phyloP scores from a whole-genome alignment of 2,329 filamentous ascomycete species.

The Clarireedia hainanense region DNA sequence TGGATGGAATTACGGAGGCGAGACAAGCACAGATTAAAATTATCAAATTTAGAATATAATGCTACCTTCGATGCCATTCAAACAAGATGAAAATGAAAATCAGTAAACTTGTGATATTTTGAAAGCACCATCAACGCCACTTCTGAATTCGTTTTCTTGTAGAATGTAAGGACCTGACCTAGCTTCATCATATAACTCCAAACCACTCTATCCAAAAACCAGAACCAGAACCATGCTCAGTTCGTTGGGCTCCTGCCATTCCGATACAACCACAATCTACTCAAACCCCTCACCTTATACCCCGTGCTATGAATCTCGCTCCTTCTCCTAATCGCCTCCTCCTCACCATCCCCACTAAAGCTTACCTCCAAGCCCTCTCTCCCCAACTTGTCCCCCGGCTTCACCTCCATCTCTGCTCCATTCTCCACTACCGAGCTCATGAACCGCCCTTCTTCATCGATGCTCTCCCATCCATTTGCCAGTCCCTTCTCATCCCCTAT shows the following conservation, averaged over 20 bases:
- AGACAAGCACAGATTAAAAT: background rate
- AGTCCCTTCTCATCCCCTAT: constrained; percentile 11
- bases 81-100: too few relatives aligned
- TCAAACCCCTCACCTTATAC: constrained; percentile 52
- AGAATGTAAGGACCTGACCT: too few relatives aligned
- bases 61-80: background rate
- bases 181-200: too few relatives aligned
- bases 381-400: background rate
- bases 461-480: background rate
- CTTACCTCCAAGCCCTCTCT: constrained; percentile 4
- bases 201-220: too few relatives aligned
- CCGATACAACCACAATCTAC: constrained; percentile 54
- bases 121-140: too few relatives aligned
- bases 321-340: constrained; percentile 4
- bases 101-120: background rate
- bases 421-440: constrained; percentile 16
- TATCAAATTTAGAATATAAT: constrained; percentile 9
- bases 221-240: constrained; percentile 13
- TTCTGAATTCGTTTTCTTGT: too few relatives aligned
- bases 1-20: background rate
- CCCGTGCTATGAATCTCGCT: background rate
- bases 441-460: constrained; percentile 12
- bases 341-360: constrained; percentile 12
- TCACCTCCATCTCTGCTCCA: background rate
- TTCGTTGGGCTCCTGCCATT: constrained; percentile 46